Evolutionary conservation across 1,284 basidiomycete genomes (phyloP), one percentile per base, ranked within the genome.

Genomic region (Puccinia triticina): DNA sequence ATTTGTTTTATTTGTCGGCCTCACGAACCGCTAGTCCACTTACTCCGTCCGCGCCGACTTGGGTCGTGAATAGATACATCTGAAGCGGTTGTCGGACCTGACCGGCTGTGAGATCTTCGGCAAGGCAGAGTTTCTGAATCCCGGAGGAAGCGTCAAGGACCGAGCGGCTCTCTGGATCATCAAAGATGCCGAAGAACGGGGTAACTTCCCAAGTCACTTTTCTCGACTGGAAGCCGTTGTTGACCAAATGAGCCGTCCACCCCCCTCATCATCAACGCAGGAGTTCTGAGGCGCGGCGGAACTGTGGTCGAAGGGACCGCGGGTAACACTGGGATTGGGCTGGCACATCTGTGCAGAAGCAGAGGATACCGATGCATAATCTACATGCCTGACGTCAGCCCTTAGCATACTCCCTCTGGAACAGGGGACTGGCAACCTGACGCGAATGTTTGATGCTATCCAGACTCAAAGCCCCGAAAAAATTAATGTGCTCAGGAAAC

Each of bases 81-180:
- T 86, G 83, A 87, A 87, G 88, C 89, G 89, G 43, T 89, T 98
- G 34, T 97, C 95, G n/a, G 91, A 95, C 84, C 91, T 91, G 87
- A 94, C 92, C 0, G 96, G 96, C n/a, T 92, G 91, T 83, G 91
- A 92, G 83, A 94, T 99, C 83, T 91, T 93, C 83, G 96, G 94
- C 66, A 99, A 99, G 88, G 95, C 95, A 73, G 96, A 99, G 88
- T 96, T 98, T 87, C 95, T 97, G 89, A 97, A 98, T 86, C 97
- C 97, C 0, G 97, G 97, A n/a, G 97, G 97, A 66, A 96, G 94
- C 84, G 95, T 99, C 85, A 99, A 99, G 88, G 96, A 99, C 87
- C 92, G 96, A 83, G 96, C 96, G 57, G 96, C 96, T 0, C 90
- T 98, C 29, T 96, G 93, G 83, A 90, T 99, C 79, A 89, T 99